Conservation (phyloP, 805 yeast genomes). For the Cyberlindnera suaveolens region DNA sequence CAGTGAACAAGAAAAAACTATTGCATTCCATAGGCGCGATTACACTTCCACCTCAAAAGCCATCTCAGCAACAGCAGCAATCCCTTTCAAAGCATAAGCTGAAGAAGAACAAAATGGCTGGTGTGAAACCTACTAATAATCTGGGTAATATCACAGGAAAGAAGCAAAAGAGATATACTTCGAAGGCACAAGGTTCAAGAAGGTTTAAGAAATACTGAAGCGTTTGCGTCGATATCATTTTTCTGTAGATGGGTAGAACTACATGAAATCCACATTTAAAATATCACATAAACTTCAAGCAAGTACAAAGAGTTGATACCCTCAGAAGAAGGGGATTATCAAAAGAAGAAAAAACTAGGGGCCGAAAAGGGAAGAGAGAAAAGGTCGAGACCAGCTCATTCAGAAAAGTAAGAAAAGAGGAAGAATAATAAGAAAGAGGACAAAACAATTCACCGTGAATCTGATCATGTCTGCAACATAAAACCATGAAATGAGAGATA, state of each 20-base stretch:
- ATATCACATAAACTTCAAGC: too few species aligned
- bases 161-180: conserved; percentile 17
- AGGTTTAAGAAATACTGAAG: conserved; percentile 19
- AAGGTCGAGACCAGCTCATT: too few species aligned
- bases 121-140: conserved; percentile 21
- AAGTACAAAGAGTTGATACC: too few species aligned
- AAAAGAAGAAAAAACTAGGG: too few species aligned
- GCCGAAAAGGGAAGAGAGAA: too few species aligned
- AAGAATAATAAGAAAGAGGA: not conserved
- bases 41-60: conserved; percentile 1
- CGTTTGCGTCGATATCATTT: not conserved
- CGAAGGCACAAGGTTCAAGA: conserved; percentile 13
- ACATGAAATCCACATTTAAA: too few species aligned
- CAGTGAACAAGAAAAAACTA: conserved; percentile 3
- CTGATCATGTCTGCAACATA: too few species aligned
- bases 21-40: not conserved
- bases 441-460: not conserved
- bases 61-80: not conserved
- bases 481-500: too few species aligned
- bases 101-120: conserved; percentile 11
- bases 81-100: not conserved
- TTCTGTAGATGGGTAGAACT: too few species aligned
- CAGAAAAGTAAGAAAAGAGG: not conserved
- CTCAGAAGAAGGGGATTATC: too few species aligned
- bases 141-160: conserved; percentile 13